Conservation (phyloP, 148 eudicot genomes). For the Diospyros lotus region DNA sequence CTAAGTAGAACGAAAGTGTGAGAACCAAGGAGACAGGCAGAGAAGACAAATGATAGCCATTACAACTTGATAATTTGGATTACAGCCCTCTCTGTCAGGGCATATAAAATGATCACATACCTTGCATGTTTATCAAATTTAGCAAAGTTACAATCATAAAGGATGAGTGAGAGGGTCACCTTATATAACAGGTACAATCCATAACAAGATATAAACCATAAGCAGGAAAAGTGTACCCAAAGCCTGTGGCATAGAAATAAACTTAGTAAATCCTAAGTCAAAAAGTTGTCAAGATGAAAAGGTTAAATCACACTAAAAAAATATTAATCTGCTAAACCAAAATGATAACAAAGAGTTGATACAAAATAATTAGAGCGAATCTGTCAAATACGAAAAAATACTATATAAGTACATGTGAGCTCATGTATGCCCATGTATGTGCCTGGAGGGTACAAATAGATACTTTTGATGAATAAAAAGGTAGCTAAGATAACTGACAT, state of each 20-base stretch:
- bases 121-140: not conserved
- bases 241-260: slow-evolving; percentile 52
- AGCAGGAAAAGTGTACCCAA: slow-evolving; percentile 89
- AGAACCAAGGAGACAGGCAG: no score
- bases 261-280: not conserved
- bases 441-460: not conserved
- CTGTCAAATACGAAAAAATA: not conserved
- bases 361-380: not conserved
- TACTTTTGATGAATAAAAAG: not conserved
- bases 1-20: no score
- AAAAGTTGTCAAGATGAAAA: slow-evolving; percentile 12
- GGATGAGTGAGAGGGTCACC: slow-evolving; percentile 37
- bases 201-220: slow-evolving; percentile 68
- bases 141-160: not conserved
- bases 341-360: not conserved
- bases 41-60: no score
- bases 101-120: not conserved
- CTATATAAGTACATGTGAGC: not conserved
- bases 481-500: not conserved
- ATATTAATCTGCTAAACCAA: not conserved
- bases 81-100: not conserved
- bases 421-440: not conserved
- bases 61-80: not conserved
- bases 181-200: slow-evolving; percentile 73
- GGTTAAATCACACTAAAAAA: not conserved